phyloP scores from a whole-genome alignment of 2,329 filamentous ascomycete species.

The Atkinsonella hypoxylon region DNA sequence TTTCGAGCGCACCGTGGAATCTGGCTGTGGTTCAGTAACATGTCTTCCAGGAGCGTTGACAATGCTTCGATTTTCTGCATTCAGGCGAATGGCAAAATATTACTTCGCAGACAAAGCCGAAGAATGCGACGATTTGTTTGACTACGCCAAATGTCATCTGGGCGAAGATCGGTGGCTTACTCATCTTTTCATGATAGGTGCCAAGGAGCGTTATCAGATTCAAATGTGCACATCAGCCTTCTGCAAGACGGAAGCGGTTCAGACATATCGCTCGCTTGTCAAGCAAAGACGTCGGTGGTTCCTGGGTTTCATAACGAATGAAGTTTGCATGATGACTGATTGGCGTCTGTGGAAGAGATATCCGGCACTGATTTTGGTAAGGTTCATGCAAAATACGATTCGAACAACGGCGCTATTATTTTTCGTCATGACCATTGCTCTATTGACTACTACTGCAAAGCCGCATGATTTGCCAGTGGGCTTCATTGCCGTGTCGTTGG shows the following conservation, averaged over 20 bases:
- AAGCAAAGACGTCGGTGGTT: conserved; percentile 97
- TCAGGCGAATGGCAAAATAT: conserved; percentile 93
- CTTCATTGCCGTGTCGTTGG: conserved; percentile 85
- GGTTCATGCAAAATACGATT: conserved; percentile 94
- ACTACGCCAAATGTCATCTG: conserved; percentile 89
- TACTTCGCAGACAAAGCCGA: conserved; percentile 97
- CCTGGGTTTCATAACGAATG: conserved; percentile 92
- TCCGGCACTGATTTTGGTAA: conserved; percentile 71
- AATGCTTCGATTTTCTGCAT: conserved; percentile 90
- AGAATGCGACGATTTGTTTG: conserved; percentile 89
- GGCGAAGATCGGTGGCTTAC: conserved; percentile 96
- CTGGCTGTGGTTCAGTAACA: conserved; percentile 84
- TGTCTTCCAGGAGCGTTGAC: conserved; percentile 92
- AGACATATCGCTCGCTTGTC: conserved; percentile 71
- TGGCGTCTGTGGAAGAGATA: conserved; percentile 84
- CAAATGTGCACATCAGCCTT: conserved; percentile 97
- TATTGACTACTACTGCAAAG: conserved; percentile 73
- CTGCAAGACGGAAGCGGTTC: conserved; percentile 95
- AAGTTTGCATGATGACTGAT: conserved; percentile 96
- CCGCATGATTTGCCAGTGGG: conserved; percentile 74
- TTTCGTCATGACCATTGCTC: conserved; percentile 81
- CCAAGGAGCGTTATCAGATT: conserved; percentile 86
- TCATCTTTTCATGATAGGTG: conserved; percentile 97
- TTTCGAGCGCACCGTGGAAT: conserved; percentile 92
- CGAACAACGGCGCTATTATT: conserved; percentile 87